Base-by-base conservation (phyloP, 208 protist genomes). In the Acanthamoeba royreba region DNA sequence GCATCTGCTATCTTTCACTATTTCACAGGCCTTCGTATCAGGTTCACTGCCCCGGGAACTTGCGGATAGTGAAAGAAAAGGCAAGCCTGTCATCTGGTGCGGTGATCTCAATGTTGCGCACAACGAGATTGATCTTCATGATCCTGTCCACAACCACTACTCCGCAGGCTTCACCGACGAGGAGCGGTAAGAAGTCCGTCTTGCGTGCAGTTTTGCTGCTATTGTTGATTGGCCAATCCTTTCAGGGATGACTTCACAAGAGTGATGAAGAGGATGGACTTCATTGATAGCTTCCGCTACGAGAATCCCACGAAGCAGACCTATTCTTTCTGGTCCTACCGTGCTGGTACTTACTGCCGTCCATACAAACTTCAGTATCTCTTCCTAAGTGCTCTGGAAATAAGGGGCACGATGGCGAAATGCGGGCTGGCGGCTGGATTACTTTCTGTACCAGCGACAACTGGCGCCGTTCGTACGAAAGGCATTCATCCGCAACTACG, bases 51-150 rank as follows among this genome's bases (percentile, higher is more conserved):
- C 38, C 38, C n/a, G 81, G 11, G 81, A 61, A 46, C 45, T 88
- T 4, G 81, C 49, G 8, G 52, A 88, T 22, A 8, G 46, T 40
- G 81, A 88, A n/a, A 93, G 72, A 3, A 94, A 53, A 33, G 85
- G 38, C 52, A 94, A 86, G 58, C 61, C 45, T 15, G 47, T 98
- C n/a, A 98, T 99, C 58, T 98, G 97, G 98, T 96, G 97, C 40
- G 98, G 98, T 35, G 98, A 99, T 92, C 95, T 99, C 13, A 99
- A 99, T 95, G 98, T 98, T 42, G 98, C 98, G n/a, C 94, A 96
- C 42, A 43, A 94, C 40, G 98, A 98, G 95, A 96, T 98, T 69
- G 98, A 99, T 94, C 98, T 97, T 8, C 96, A 95, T 22, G 98
- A 95, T 58, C 98, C 96, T 92, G 98, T 96, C 95, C 94, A 95